Percentiles rank a stretch among this genome's conserved stretches.
phyloP scores from a whole-genome alignment of 2,329 filamentous ascomycete species.

The Cytospora chrysosperma region DNA sequence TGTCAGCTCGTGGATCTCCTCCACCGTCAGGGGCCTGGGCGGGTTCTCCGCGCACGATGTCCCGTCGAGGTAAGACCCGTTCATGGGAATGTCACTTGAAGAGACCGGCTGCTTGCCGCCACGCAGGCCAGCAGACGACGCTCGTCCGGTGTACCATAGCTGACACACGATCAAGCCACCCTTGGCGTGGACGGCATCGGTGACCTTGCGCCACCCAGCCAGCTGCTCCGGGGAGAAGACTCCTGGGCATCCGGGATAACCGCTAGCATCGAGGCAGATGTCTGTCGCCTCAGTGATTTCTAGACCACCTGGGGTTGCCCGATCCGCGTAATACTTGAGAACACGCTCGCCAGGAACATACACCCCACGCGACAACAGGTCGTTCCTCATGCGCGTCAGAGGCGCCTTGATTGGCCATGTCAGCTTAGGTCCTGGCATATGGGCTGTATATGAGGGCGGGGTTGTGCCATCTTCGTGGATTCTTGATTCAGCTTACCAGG shows the following conservation, averaged over 20 bases:
- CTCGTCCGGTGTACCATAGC: constrained; percentile 45
- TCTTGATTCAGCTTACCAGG: constrained; percentile 30
- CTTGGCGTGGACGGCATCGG: constrained; percentile 58
- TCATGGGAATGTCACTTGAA: constrained; percentile 23
- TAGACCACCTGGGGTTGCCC: constrained; percentile 35
- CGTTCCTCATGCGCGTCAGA: constrained; percentile 34
- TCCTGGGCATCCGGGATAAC: constrained; percentile 32
- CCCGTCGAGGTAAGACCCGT: constrained; percentile 26
- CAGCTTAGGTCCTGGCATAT: background rate
- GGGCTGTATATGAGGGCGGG: too few relatives aligned
- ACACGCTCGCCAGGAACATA: constrained; percentile 33
- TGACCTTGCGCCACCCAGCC: constrained; percentile 46
- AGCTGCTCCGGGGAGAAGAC: constrained; percentile 34
- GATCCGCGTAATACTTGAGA: constrained; percentile 34
- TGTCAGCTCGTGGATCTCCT: constrained; percentile 64
- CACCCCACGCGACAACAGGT: constrained; percentile 35
- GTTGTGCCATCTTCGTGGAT: too few relatives aligned
- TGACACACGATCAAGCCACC: constrained; percentile 58
- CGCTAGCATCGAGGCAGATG: constrained; percentile 31
- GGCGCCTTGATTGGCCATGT: constrained; percentile 27
- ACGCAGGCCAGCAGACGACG: constrained; percentile 24
- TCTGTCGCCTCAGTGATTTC: constrained; percentile 34
- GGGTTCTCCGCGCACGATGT: constrained; percentile 29
- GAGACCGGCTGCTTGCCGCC: constrained; percentile 18
- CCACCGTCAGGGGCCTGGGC: constrained; percentile 61